These are phyloP conservation scores for Odontarrhena argentea DNA, from an alignment of 345 rosid species.

Conservation along the genomic window DNA sequence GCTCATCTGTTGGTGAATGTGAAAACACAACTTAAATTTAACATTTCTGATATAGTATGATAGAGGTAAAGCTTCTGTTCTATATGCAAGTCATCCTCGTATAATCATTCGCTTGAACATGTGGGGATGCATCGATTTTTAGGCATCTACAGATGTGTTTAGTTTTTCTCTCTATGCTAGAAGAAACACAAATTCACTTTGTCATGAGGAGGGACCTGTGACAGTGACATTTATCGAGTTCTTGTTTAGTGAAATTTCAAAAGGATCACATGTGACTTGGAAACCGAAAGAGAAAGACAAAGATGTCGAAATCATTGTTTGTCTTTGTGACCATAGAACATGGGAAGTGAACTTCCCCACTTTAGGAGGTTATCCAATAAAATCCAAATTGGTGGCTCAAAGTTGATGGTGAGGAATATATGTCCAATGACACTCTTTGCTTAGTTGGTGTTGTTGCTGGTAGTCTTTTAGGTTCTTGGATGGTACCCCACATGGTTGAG, in stretches of 20 bases:
- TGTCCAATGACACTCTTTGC: constrained; percentile 36
- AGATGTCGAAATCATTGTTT: constrained; percentile 37
- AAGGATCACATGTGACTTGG: constrained; percentile 32
- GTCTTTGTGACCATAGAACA: constrained; percentile 39
- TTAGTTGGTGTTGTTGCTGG: constrained; percentile 39
- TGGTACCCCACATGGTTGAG: constrained; percentile 37
- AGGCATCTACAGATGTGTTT: constrained; percentile 19
- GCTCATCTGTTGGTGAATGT: background rate
- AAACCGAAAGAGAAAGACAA: constrained; percentile 38
- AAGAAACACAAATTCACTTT: constrained; percentile 22
- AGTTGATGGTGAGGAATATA: constrained; percentile 40
- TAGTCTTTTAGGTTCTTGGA: constrained; percentile 37
- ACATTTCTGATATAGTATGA: background rate
- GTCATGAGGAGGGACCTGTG: constrained; percentile 27
- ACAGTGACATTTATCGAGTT: constrained; percentile 35
- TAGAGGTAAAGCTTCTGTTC: constrained; percentile 12
- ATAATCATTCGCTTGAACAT: constrained; percentile 22
- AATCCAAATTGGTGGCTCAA: constrained; percentile 37
- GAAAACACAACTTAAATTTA: background rate
- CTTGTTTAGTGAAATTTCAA: constrained; percentile 19
- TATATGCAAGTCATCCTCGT: constrained; percentile 19
- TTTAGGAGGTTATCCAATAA: constrained; percentile 35
- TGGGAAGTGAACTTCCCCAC: constrained; percentile 41
- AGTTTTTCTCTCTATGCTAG: constrained; percentile 20
- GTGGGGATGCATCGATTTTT: constrained; percentile 13